Percentiles rank a stretch among this genome's conserved stretches.
Evolutionary conservation across 495 filamentous ascomycete genomes (phyloP).

Genomic region (Podospora anserina): DNA sequence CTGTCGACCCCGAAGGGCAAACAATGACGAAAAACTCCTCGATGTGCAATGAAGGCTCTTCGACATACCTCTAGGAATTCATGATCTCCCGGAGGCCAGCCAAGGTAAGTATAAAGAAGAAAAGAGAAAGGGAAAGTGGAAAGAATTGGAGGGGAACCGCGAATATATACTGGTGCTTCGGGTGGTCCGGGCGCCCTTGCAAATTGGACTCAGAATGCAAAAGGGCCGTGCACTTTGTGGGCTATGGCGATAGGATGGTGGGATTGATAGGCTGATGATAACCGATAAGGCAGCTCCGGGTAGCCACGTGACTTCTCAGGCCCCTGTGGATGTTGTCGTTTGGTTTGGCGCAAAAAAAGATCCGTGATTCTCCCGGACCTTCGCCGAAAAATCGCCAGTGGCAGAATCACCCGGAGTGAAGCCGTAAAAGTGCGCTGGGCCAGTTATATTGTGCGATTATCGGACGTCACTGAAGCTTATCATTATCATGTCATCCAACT

Average conservation of each 20-base stretch:
- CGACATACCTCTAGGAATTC: conserved; percentile 27
- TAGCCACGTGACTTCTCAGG: background rate
- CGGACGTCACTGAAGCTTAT: background rate
- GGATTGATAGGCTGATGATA: no score
- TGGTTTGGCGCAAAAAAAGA: conserved; percentile 12
- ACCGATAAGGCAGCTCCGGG: no score
- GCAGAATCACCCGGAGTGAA: conserved; percentile 18
- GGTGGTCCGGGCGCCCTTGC: conserved; percentile 25
- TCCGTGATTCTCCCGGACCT: conserved; percentile 31
- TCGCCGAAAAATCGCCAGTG: conserved; percentile 27
- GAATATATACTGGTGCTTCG: background rate
- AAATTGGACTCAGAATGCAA: conserved; percentile 2
- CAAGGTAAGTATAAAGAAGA: conserved; percentile 35
- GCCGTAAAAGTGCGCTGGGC: conserved; percentile 19
- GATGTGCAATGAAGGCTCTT: conserved; percentile 40
- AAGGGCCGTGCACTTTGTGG: background rate
- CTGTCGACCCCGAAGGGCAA: conserved; percentile 42
- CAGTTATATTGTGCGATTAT: conserved; percentile 13
- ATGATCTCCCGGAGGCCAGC: conserved; percentile 23
- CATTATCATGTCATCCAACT: conserved; percentile 19
- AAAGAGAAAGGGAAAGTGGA: conserved; percentile 15
- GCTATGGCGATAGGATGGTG: background rate
- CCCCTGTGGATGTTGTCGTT: background rate
- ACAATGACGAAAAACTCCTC: conserved; percentile 31
- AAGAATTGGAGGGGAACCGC: conserved; percentile 1